phyloP scores from a whole-genome alignment of 1,284 basidiomycete genomes.

The Kalmanozyma brasiliensis region DNA sequence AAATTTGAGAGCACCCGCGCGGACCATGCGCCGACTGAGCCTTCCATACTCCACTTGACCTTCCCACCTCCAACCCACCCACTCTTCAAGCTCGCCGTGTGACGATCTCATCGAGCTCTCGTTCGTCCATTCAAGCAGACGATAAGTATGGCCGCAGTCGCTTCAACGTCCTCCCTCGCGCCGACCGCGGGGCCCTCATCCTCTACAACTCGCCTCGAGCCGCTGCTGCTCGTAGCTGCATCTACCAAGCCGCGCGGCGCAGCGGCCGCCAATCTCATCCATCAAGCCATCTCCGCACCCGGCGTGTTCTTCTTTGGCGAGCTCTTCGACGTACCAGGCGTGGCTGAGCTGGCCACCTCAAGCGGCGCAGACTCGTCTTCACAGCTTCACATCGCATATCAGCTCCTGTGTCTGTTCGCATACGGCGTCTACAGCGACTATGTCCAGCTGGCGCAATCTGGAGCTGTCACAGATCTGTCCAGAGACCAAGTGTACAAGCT shows the following conservation, averaged over 20 bases:
- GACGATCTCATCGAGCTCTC: not conserved
- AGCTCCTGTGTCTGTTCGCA: conserved; percentile 83
- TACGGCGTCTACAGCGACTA: conserved; percentile 83
- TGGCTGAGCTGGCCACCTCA: conserved; percentile 73
- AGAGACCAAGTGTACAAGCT: conserved; percentile 82
- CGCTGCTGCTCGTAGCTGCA: conserved; percentile 80
- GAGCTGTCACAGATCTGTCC: conserved; percentile 70
- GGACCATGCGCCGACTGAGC: conserved; percentile 12
- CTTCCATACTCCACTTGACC: conserved; percentile 13
- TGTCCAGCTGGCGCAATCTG: conserved; percentile 12
- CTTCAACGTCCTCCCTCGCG: conserved; percentile 11
- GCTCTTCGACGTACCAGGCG: conserved; percentile 81
- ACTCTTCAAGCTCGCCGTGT: not conserved
- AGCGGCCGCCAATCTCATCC: conserved; percentile 85
- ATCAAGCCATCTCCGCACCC: conserved; percentile 84
- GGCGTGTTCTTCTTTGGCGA: conserved; percentile 92
- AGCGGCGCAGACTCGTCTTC: not conserved
- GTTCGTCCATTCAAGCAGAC: not conserved
- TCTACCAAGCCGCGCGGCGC: conserved; percentile 87
- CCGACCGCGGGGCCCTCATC: conserved; percentile 11
- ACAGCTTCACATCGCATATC: conserved; percentile 52
- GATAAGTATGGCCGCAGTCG: conserved; percentile 28
- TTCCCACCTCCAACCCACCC: not conserved
- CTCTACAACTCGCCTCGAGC: conserved; percentile 71
- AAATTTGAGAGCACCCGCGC: conserved; percentile 1